A percentile compares a stretch with the other conserved stretches of the same genome.
phyloP scores from a whole-genome alignment of 1,284 basidiomycete species.

The Sporisorium reilianum region DNA sequence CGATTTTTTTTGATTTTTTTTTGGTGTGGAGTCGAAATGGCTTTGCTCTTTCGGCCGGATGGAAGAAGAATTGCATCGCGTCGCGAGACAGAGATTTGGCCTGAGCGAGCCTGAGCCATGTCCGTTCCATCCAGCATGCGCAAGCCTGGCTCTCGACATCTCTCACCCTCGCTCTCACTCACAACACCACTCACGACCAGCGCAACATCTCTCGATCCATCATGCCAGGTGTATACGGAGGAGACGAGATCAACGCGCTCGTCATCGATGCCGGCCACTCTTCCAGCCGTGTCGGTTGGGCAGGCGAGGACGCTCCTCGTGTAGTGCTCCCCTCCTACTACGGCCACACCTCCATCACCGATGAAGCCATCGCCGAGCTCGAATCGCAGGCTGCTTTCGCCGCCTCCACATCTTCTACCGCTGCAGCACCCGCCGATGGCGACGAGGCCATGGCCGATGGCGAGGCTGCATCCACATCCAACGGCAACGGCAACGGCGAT shows the following conservation, averaged over 20 bases:
- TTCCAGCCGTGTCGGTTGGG: slow-evolving; percentile 86
- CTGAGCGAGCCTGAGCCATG: slow-evolving; percentile 21
- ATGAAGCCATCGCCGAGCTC: slow-evolving; percentile 66
- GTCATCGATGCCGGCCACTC: slow-evolving; percentile 94
- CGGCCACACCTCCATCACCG: slow-evolving; percentile 75
- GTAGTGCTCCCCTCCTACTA: slow-evolving; percentile 90
- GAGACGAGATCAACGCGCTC: slow-evolving; percentile 91
- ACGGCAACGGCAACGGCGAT: slow-evolving; percentile 22
- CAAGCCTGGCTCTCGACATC: slow-evolving; percentile 1
- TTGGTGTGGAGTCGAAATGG: slow-evolving; percentile 24
- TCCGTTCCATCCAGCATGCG: no score
- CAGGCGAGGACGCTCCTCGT: slow-evolving; percentile 96
- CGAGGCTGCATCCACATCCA: slow-evolving; percentile 22
- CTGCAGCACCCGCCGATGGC: slow-evolving; percentile 27
- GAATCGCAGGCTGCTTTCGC: slow-evolving; percentile 43
- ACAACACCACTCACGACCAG: not conserved
- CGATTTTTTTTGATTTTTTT: not conserved
- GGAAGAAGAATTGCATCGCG: slow-evolving; percentile 35
- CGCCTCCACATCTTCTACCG: slow-evolving; percentile 14
- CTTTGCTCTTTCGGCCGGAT: slow-evolving; percentile 32
- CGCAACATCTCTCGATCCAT: not conserved
- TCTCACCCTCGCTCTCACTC: not conserved
- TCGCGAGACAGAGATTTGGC: slow-evolving; percentile 29
- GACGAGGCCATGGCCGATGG: slow-evolving; percentile 34
- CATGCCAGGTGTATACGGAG: slow-evolving; percentile 68